Evolutionary conservation across 768 basidiomycete genomes (phyloP), one percentile per base, ranked within the genome.

Genomic region (Suillus subalutaceus): DNA sequence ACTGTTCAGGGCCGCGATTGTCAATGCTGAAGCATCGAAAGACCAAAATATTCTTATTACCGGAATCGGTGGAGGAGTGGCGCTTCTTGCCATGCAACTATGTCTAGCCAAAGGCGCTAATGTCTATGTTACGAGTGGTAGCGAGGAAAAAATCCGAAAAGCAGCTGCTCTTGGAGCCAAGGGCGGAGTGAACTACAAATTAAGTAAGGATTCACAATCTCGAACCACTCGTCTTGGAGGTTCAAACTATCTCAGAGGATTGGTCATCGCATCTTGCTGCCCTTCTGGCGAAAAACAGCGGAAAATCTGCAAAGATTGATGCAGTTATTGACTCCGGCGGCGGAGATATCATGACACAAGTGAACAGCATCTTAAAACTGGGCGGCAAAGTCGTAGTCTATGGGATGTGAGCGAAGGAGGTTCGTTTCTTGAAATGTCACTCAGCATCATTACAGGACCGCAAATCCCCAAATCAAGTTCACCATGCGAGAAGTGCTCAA

Each of bases 21-120:
- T 93, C 30, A 88, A 93, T 68, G 93, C 86, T 0, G 75, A 81
- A 5, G 88, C 93, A 16, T 67, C 84, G 62, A 71, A 78, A 16
- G 91, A 88, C 8, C 86, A 94, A 43, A 90, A 89, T 63, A 82
- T 96, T 48, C 85, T 95, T 55, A 89, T 96, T 66, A 92, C 91
- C 0, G 92, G 92, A 20, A 86, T 91, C 53, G 92, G 93, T 30
- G 93, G 93, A 23, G 93, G 94, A 15, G 94, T 96, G 46, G 94
- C 94, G 0, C 81, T 95, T 37, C 70, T 87, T 48, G 88, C 90
- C 0, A 77, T 94, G 66, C 93, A 96, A 74, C 76, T 94, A 10
- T 91, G 88, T 73, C 71, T 93, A 4, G 92, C 91, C 0, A 84
- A 83, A 63, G 91, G 93, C 37, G 90, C 91, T 1, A 85, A 84